These are phyloP conservation scores for Davidsoniella australis DNA, from an alignment of 2,329 filamentous ascomycete genomes.

Conservation along the genomic window DNA sequence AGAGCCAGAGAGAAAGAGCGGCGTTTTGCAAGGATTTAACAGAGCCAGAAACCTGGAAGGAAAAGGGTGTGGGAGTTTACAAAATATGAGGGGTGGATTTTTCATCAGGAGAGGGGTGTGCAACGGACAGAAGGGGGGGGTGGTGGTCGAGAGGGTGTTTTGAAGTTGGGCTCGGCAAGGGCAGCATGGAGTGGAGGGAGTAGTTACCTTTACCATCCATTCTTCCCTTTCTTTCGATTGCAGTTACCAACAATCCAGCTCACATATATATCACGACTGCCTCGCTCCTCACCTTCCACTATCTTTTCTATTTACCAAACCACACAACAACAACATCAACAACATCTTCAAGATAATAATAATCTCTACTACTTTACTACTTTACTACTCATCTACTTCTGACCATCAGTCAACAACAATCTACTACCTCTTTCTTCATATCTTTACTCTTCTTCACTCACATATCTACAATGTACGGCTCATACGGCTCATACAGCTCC, in stretches of 20 bases:
- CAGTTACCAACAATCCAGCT: no score
- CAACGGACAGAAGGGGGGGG: neutral
- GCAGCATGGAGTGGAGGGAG: no score
- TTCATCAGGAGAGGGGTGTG: no score
- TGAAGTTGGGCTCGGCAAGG: neutral
- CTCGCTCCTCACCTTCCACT: neutral
- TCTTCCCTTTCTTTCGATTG: no score
- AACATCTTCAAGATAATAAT: neutral
- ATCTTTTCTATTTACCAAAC: no score
- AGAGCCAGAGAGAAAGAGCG: no score
- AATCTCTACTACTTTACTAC: neutral
- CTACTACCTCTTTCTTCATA: neutral
- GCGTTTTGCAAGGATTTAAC: no score
- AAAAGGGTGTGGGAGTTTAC: neutral
- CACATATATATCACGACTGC: neutral
- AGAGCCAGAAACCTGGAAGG: neutral
- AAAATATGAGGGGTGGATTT: neutral
- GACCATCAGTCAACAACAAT: neutral
- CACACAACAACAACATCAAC: neutral
- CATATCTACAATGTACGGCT: constrained; percentile 28
- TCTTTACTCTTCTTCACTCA: neutral
- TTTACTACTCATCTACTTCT: neutral
- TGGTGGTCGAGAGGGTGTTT: neutral
- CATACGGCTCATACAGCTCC: constrained; percentile 32
- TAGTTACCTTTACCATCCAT: no score